A percentile compares a stretch with the other conserved stretches of the same genome.
Evolutionary conservation across 2,329 filamentous ascomycete species (phyloP).

Genomic region (Blastomyces percursus): DNA sequence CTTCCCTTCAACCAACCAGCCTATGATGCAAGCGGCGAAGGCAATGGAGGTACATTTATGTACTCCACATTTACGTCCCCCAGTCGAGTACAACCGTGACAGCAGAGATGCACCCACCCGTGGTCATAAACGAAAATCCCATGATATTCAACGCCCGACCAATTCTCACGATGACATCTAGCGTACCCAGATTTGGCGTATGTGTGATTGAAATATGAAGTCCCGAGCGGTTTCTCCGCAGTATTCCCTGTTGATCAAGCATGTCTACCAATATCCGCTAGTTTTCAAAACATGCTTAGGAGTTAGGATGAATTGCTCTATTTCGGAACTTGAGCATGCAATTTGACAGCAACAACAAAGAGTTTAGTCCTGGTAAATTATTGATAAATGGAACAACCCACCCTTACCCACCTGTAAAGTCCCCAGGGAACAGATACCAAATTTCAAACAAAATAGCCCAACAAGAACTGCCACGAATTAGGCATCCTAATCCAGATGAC

Average conservation of each 20-base stretch:
- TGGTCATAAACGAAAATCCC: background rate
- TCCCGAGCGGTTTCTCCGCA: no score
- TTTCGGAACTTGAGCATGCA: background rate
- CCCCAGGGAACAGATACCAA: background rate
- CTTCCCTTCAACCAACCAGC: background rate
- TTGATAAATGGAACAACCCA: background rate
- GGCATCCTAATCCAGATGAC: no score
- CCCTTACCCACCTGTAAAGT: background rate
- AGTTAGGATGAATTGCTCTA: background rate
- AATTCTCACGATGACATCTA: background rate
- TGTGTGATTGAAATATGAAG: background rate
- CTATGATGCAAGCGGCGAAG: constrained; percentile 1
- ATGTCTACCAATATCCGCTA: no score
- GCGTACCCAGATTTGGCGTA: background rate
- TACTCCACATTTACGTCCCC: background rate
- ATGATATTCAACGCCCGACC: background rate
- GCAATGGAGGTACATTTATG: background rate
- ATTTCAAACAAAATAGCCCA: background rate
- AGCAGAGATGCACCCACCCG: background rate
- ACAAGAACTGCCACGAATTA: background rate
- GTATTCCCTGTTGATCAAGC: no score
- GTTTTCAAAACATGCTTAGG: background rate
- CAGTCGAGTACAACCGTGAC: background rate
- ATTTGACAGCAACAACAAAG: background rate
- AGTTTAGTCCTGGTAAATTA: background rate